These are phyloP conservation scores for Streptanthus diversifolius DNA, from an alignment of 345 rosid genomes.

Conservation along the genomic window DNA sequence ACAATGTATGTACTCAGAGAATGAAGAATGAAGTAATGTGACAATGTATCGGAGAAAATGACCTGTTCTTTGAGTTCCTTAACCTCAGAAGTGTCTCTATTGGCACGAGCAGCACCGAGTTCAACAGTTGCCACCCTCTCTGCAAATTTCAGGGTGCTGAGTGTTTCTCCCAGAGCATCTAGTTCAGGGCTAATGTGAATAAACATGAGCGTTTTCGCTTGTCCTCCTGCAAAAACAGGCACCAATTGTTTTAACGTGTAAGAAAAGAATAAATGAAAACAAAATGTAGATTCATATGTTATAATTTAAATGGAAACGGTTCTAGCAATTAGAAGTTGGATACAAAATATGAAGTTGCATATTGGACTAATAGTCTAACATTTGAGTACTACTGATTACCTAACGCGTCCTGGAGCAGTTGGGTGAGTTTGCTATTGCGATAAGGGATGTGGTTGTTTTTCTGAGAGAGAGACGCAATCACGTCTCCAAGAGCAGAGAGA, in stretches of 20 bases:
- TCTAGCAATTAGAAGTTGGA: not conserved
- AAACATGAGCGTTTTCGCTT: conserved; percentile 98
- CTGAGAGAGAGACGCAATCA: conserved; percentile 81
- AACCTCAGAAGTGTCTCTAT: conserved; percentile 68
- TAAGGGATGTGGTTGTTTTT: conserved; percentile 88
- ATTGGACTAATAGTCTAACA: not conserved
- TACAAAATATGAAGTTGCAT: not conserved
- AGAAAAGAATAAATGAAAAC: not conserved
- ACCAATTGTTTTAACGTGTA: conserved; percentile 1
- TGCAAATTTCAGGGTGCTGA: conserved; percentile 91
- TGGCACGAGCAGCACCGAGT: conserved; percentile 92
- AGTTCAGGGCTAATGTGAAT: conserved; percentile 88
- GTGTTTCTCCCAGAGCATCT: conserved; percentile 75
- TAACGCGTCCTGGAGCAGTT: conserved; percentile 88
- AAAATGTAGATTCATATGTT: not conserved
- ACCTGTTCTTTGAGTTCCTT: conserved; percentile 93
- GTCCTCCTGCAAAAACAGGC: conserved; percentile 58
- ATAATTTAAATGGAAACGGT: not conserved
- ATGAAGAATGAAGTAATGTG: not conserved
- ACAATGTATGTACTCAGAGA: not conserved
- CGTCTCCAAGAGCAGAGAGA: conserved; percentile 91
- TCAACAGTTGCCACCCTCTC: conserved; percentile 93
- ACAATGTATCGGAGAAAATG: not conserved
- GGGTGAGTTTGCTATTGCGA: conserved; percentile 93
- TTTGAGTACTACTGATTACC: conserved; percentile 42